These are phyloP conservation scores for Thelonectria rubi DNA, from an alignment of 2,329 filamentous ascomycete genomes.

Conservation along the genomic window DNA sequence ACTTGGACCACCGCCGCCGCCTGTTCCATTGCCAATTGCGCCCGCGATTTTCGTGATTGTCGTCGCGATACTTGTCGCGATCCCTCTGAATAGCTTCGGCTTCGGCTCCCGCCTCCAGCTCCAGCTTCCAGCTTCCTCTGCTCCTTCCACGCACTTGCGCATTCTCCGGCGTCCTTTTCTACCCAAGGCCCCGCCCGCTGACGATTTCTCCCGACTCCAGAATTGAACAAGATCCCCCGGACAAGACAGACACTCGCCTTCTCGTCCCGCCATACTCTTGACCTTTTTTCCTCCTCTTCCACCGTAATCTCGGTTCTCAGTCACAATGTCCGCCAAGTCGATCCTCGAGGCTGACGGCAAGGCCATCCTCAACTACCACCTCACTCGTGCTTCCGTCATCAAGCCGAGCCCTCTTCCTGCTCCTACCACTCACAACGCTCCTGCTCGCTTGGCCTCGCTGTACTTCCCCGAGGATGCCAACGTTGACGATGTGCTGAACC, in stretches of 20 bases:
- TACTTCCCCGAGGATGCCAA: slow-evolving; percentile 91
- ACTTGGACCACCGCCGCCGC: slow-evolving; percentile 28
- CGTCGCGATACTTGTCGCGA: slow-evolving; percentile 22
- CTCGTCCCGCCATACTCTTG: slow-evolving; percentile 32
- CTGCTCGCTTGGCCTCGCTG: slow-evolving; percentile 88
- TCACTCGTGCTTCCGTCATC: slow-evolving; percentile 96
- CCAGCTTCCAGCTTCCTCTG: slow-evolving; percentile 19
- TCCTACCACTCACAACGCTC: slow-evolving; percentile 88
- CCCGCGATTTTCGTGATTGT: slow-evolving; percentile 18
- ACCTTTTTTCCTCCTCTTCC: slow-evolving; percentile 26
- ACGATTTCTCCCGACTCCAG: slow-evolving; percentile 28
- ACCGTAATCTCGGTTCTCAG: slow-evolving; percentile 39
- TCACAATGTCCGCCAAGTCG: slow-evolving; percentile 75
- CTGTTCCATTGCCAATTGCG: slow-evolving; percentile 22
- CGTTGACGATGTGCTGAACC: slow-evolving; percentile 85
- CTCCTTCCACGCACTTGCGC: slow-evolving; percentile 29
- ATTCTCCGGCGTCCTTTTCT: slow-evolving; percentile 23
- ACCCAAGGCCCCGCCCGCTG: slow-evolving; percentile 26
- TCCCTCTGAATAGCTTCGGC: slow-evolving; percentile 25
- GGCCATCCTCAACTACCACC: slow-evolving; percentile 99
- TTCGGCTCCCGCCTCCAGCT: slow-evolving; percentile 20
- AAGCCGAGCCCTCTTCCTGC: slow-evolving; percentile 94
- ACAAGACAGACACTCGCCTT: slow-evolving; percentile 42
- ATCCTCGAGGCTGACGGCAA: slow-evolving; percentile 99
- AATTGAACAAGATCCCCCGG: slow-evolving; percentile 37